Conservation (phyloP, 2,329 filamentous ascomycete genomes). For the Fusarium sacchari region DNA sequence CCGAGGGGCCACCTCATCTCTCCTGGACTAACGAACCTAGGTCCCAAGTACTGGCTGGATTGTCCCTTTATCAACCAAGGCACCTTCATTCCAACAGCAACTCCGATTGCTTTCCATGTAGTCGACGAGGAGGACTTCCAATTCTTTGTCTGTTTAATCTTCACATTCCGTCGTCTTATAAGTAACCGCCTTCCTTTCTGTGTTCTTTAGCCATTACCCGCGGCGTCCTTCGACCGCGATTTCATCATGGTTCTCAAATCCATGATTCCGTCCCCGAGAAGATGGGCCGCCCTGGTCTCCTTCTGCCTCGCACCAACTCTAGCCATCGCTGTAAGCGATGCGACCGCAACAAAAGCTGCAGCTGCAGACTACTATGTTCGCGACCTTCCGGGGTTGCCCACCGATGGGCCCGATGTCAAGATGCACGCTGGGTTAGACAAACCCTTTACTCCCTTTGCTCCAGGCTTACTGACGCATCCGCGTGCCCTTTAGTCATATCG, state of each 20-base stretch:
- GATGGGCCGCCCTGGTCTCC: conserved; percentile 47
- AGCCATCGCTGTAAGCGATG: conserved; percentile 42
- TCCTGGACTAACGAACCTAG: conserved; percentile 3
- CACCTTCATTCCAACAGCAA: conserved; percentile 28
- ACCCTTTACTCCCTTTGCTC: neutral
- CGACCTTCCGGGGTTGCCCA: conserved; percentile 84
- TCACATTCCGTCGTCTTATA: conserved; percentile 7
- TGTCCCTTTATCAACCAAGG: conserved; percentile 21
- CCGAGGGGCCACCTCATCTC: conserved; percentile 35
- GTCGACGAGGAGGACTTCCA: neutral
- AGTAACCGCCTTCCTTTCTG: conserved; percentile 8
- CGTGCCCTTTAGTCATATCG: conserved; percentile 76
- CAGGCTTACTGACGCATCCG: conserved; percentile 36
- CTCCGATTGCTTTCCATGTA: conserved; percentile 22
- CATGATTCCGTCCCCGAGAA: conserved; percentile 39
- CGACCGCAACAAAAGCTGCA: conserved; percentile 40
- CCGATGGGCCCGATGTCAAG: conserved; percentile 77
- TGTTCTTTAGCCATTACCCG: conserved; percentile 9
- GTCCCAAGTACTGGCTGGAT: neutral
- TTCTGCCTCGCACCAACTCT: conserved; percentile 57
- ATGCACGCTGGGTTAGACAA: conserved; percentile 94
- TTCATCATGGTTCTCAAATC: conserved; percentile 42
- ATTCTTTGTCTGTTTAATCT: conserved; percentile 6
- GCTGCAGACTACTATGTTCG: conserved; percentile 88
- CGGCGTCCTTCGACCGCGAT: conserved; percentile 33